A percentile compares a stretch with the other conserved stretches of the same genome.
Evolutionary conservation across 1,284 basidiomycete genomes (phyloP).

Genomic region (Cryptococcus sp.): DNA sequence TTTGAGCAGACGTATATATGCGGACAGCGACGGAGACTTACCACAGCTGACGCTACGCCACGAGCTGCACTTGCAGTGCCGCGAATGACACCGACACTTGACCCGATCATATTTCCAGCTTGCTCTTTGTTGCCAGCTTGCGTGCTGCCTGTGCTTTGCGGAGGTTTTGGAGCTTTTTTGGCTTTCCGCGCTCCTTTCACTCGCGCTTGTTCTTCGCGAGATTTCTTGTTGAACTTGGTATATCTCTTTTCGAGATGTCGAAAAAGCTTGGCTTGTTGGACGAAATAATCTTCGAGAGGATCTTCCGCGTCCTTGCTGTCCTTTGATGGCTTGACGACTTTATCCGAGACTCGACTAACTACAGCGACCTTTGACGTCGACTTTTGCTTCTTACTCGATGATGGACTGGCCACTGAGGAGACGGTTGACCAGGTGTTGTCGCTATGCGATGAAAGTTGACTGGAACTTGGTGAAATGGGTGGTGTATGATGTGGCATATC

Average conservation of each 20-base stretch:
- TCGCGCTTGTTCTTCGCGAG: constrained; percentile 18
- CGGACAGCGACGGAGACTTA: background rate
- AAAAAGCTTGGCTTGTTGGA: constrained; percentile 38
- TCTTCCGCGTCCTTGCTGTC: background rate
- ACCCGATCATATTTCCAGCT: constrained; percentile 14
- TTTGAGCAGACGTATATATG: background rate
- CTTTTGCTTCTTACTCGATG: background rate
- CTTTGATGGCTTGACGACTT: background rate
- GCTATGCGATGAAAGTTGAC: background rate
- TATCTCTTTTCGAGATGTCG: constrained; percentile 34
- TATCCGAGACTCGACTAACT: constrained; percentile 2
- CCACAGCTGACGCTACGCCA: background rate
- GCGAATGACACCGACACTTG: constrained; percentile 8
- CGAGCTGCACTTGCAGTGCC: background rate
- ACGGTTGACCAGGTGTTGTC: too few species aligned
- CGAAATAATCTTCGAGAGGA: constrained; percentile 29
- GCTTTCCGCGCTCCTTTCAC: constrained; percentile 1
- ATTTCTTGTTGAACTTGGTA: constrained; percentile 28
- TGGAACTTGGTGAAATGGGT: background rate
- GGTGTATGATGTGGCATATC: constrained; percentile 10
- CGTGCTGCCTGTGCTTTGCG: background rate
- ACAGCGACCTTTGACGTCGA: background rate
- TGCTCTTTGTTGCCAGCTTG: background rate
- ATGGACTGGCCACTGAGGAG: background rate
- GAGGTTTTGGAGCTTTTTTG: constrained; percentile 8